Conservation (phyloP, 345 rosid genomes). For the Moricandia moricandioides region DNA sequence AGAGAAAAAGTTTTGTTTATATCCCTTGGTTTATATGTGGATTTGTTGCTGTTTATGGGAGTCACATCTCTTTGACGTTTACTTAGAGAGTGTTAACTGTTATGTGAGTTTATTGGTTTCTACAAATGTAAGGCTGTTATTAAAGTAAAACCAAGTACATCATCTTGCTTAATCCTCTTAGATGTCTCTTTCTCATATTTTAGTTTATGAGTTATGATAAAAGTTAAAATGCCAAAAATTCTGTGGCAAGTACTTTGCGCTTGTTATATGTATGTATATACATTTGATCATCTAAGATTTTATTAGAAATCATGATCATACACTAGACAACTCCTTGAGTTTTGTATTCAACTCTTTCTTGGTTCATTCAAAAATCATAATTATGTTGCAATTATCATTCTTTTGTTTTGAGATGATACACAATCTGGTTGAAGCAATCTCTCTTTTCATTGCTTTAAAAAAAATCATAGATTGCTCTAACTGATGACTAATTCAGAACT, state of each 20-base stretch:
- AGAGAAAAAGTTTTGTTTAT: background rate
- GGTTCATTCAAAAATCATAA: background rate
- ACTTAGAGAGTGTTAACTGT: background rate
- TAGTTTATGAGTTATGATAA: constrained; percentile 5
- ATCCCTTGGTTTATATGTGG: constrained; percentile 5
- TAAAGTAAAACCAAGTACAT: constrained; percentile 32
- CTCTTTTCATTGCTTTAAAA: background rate
- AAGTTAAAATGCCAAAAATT: background rate
- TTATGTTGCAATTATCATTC: constrained; percentile 4
- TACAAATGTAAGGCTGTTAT: constrained; percentile 35
- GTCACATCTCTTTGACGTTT: constrained; percentile 24
- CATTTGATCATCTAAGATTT: background rate
- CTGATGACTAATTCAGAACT: constrained; percentile 8
- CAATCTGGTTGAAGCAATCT: background rate
- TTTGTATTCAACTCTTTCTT: constrained; percentile 6
- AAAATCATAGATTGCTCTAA: background rate
- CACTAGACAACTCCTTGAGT: background rate
- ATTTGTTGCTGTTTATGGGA: constrained; percentile 14
- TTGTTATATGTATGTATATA: background rate
- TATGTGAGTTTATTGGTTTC: constrained; percentile 27
- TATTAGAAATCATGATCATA: constrained; percentile 20
- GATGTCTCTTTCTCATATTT: constrained; percentile 13
- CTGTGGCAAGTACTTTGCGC: background rate
- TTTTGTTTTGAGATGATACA: constrained; percentile 6
- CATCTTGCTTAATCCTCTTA: constrained; percentile 4